Conservation (phyloP, 2,329 filamentous ascomycete species). For the Alternaria sp. region DNA sequence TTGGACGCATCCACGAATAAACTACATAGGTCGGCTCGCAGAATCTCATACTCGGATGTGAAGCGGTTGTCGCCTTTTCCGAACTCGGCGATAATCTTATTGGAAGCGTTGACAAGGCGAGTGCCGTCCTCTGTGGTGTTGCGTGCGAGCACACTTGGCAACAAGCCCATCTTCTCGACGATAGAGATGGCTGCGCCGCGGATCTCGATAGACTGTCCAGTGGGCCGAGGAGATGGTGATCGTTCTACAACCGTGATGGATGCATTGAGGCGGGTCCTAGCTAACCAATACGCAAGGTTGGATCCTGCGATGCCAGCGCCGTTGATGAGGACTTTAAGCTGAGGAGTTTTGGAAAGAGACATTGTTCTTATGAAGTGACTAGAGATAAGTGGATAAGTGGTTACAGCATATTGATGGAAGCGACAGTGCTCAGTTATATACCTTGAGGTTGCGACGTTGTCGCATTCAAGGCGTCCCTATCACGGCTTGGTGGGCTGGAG, state of each 20-base stretch:
- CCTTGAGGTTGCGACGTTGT: background rate
- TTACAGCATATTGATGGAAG: background rate
- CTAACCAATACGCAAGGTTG: conserved; percentile 47
- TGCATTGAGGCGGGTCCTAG: conserved; percentile 37
- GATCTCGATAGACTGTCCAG: conserved; percentile 58
- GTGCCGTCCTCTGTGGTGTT: conserved; percentile 54
- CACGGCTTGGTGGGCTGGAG: background rate
- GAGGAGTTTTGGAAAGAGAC: conserved; percentile 18
- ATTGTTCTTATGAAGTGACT: conserved; percentile 5
- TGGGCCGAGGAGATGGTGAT: conserved; percentile 47
- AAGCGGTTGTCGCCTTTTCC: conserved; percentile 33
- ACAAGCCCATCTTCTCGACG: conserved; percentile 53
- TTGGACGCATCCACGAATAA: conserved; percentile 41
- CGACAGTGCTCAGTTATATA: background rate
- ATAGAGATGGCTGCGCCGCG: conserved; percentile 54
- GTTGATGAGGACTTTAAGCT: conserved; percentile 46
- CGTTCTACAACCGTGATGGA: conserved; percentile 57
- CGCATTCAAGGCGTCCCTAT: conserved; percentile 1
- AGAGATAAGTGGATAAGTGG: too few species aligned
- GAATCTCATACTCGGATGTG: conserved; percentile 46
- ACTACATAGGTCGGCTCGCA: conserved; percentile 43
- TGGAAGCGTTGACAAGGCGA: conserved; percentile 42
- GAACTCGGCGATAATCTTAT: conserved; percentile 29
- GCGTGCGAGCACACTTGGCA: conserved; percentile 45
- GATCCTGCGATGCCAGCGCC: conserved; percentile 53